Evolutionary conservation across 2,329 filamentous ascomycete species (phyloP).

Genomic region (Trichoderma sp.): DNA sequence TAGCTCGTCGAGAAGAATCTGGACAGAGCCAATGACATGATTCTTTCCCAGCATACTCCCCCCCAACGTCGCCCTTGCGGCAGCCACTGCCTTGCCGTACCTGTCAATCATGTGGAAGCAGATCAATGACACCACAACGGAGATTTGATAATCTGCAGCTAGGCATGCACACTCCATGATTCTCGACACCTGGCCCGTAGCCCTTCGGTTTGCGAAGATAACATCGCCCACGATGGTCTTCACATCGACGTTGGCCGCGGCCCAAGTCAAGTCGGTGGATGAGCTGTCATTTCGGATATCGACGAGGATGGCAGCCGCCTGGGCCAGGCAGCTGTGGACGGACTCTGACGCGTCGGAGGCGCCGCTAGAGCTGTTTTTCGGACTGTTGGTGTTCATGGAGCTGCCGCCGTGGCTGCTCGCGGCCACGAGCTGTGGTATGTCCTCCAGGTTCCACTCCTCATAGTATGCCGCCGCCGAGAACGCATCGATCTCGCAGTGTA

Average conservation of each 20-base stretch:
- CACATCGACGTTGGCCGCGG: background rate
- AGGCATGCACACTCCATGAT: background rate
- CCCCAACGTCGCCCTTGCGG: background rate
- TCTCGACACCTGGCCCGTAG: background rate
- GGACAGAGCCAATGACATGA: background rate
- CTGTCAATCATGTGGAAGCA: background rate
- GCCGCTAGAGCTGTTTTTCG: background rate
- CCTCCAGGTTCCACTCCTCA: background rate
- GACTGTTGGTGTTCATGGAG: background rate
- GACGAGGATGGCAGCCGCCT: background rate
- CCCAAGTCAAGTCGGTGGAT: background rate
- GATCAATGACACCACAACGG: background rate
- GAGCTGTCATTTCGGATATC: background rate
- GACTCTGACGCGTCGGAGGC: background rate
- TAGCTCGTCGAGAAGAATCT: background rate
- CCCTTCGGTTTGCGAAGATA: background rate
- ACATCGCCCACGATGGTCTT: background rate
- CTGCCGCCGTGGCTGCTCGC: background rate
- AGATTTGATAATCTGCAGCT: background rate
- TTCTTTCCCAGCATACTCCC: background rate
- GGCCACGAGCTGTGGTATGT: background rate
- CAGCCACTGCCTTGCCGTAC: background rate
- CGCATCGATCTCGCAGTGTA: background rate
- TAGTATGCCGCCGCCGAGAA: background rate
- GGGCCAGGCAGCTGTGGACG: background rate